These are phyloP conservation scores for Ophiostoma himal-ulmi DNA, from an alignment of 2,329 filamentous ascomycete species.

Conservation along the genomic window DNA sequence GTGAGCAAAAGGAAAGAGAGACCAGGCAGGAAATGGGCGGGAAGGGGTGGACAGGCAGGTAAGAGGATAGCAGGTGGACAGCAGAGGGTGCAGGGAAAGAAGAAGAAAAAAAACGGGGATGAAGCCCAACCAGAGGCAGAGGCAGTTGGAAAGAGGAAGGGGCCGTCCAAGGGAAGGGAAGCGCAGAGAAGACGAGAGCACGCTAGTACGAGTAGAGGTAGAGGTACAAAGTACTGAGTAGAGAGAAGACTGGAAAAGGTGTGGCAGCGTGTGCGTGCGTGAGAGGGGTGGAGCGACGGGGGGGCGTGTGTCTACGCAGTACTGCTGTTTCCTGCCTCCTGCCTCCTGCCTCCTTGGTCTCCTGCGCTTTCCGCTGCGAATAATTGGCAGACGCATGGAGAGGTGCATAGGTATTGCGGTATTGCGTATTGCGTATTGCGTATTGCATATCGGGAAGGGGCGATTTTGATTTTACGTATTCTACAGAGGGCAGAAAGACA, in stretches of 20 bases:
- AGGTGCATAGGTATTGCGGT: neutral
- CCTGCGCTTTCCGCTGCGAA: neutral
- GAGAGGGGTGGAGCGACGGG: neutral
- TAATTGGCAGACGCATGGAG: neutral
- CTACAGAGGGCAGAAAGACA: too few species aligned
- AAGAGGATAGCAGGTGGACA: neutral
- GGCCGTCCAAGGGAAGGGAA: neutral
- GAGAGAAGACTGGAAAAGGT: neutral
- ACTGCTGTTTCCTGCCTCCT: neutral
- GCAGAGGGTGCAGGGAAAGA: neutral
- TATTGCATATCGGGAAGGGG: neutral
- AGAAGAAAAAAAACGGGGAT: neutral
- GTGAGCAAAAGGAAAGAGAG: neutral
- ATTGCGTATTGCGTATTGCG: neutral
- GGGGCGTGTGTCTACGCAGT: neutral
- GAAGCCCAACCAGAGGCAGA: neutral
- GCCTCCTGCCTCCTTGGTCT: neutral
- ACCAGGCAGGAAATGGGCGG: neutral
- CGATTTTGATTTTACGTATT: neutral
- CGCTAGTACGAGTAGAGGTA: neutral
- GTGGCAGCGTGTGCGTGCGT: slow-evolving; percentile 5
- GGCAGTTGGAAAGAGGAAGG: slow-evolving; percentile 7
- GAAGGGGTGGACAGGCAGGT: neutral
- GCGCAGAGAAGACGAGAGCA: neutral
- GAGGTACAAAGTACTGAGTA: too few species aligned